phyloP scores from a whole-genome alignment of 2,329 filamentous ascomycete genomes.

The Chaetomiaceae sp. region DNA sequence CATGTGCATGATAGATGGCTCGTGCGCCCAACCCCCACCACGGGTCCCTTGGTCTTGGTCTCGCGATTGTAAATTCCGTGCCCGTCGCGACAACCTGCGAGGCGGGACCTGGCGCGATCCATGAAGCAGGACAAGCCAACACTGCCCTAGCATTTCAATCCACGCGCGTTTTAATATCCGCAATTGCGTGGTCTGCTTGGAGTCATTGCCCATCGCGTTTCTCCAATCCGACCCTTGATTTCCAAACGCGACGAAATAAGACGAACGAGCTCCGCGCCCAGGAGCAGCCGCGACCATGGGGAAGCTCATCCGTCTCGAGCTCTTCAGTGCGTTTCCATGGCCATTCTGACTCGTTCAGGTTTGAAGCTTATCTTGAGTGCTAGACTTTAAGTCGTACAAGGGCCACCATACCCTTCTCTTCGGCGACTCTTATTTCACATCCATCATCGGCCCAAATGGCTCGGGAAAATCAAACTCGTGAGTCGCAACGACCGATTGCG shows the following conservation, averaged over 20 bases:
- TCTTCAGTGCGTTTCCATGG: constrained; percentile 68
- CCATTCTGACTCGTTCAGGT: neutral
- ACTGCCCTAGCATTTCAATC: constrained; percentile 5
- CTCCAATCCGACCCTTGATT: neutral
- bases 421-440: constrained; percentile 97
- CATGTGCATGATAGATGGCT: no score
- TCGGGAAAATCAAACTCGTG: constrained; percentile 98
- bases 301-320: constrained; percentile 89
- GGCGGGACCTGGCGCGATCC: constrained; percentile 15
- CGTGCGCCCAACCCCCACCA: constrained; percentile 22
- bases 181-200: constrained; percentile 2
- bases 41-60: constrained; percentile 3
- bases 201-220: constrained; percentile 11
- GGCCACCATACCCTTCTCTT: constrained; percentile 92
- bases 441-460: constrained; percentile 98
- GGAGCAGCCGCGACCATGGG: constrained; percentile 63
- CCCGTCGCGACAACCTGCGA: constrained; percentile 16
- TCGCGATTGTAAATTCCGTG: constrained; percentile 24
- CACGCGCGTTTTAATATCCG: constrained; percentile 17
- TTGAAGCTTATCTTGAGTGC: constrained; percentile 15
- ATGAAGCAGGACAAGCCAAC: constrained; percentile 5
- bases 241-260: constrained; percentile 15
- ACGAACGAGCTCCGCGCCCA: constrained; percentile 14
- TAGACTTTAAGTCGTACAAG: constrained; percentile 99
- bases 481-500: constrained; percentile 29